A percentile compares a stretch with the other conserved stretches of the same genome.
phyloP scores from a whole-genome alignment of 768 basidiomycete species.

The Mrakia blollopis region DNA sequence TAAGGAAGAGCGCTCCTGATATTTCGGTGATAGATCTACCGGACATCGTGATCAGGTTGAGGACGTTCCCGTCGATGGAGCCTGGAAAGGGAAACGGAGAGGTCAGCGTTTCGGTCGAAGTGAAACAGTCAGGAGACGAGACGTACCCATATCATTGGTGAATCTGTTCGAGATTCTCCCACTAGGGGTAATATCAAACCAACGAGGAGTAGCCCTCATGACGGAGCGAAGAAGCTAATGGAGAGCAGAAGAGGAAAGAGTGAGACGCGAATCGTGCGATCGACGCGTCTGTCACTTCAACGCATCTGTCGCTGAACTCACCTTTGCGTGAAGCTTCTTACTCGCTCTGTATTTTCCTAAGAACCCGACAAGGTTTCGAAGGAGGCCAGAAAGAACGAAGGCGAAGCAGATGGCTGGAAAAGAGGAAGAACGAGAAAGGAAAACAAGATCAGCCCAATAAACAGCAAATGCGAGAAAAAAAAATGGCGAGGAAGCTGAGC shows the following conservation, averaged over 20 bases:
- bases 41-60: conserved; percentile 55
- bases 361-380: conserved; percentile 50
- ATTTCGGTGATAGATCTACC: conserved; percentile 72
- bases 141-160: not conserved
- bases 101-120: too few relatives aligned
- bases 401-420: conserved; percentile 55
- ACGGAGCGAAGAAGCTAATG: conserved; percentile 58
- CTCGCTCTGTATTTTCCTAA: conserved; percentile 36
- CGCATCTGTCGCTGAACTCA: not conserved
- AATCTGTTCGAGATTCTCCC: conserved; percentile 45
- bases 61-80: conserved; percentile 69
- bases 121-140: too few relatives aligned
- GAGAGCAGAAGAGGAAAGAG: not conserved
- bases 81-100: conserved; percentile 44
- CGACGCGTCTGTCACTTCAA: not conserved
- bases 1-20: conserved; percentile 63
- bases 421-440: too few relatives aligned
- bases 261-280: not conserved
- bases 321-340: conserved; percentile 46
- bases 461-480: too few relatives aligned
- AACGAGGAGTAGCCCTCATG: conserved; percentile 72
- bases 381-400: conserved; percentile 48
- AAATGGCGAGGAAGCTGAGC: too few relatives aligned
- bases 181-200: conserved; percentile 67
- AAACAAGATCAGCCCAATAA: too few relatives aligned